A percentile compares a stretch with the other conserved stretches of the same genome.
phyloP scores from a whole-genome alignment of 371 early-diverging fungal genomes.

The Thermomucor indicae-seudaticae region DNA sequence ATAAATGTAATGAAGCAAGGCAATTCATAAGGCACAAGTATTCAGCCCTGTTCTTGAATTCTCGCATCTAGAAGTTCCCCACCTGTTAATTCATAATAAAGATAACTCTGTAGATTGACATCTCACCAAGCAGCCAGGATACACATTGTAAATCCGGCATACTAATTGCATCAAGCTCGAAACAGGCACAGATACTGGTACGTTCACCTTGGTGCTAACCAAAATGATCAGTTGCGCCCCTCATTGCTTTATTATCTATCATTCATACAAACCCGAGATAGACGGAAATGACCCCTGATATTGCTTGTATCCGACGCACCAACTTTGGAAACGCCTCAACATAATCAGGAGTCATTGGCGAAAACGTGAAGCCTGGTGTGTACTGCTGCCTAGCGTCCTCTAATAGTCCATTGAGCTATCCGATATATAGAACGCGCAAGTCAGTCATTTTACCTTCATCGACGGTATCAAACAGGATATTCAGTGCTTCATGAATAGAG shows the following conservation, averaged over 20 bases:
- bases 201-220: constrained; percentile 22
- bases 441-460: constrained; percentile 51
- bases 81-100: too few relatives aligned
- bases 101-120: too few relatives aligned
- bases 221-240: too few relatives aligned
- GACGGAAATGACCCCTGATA: constrained; percentile 28
- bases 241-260: too few relatives aligned
- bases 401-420: constrained; percentile 3
- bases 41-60: constrained; percentile 17
- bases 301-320: constrained; percentile 25
- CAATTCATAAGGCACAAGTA: constrained; percentile 32
- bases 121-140: constrained; percentile 40
- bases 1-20: constrained; percentile 35
- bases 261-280: constrained; percentile 43
- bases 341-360: constrained; percentile 28
- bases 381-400: constrained; percentile 18
- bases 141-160: constrained; percentile 45
- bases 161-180: constrained; percentile 34
- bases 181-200: constrained; percentile 41
- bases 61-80: constrained; percentile 19
- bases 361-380: constrained; percentile 21
- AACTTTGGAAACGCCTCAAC: constrained; percentile 36
- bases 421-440: not conserved
- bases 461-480: constrained; percentile 49
- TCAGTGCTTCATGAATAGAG: constrained; percentile 45